Conservation (phyloP, 139 green algal species). For the Limnomonas spitsbergensis region DNA sequence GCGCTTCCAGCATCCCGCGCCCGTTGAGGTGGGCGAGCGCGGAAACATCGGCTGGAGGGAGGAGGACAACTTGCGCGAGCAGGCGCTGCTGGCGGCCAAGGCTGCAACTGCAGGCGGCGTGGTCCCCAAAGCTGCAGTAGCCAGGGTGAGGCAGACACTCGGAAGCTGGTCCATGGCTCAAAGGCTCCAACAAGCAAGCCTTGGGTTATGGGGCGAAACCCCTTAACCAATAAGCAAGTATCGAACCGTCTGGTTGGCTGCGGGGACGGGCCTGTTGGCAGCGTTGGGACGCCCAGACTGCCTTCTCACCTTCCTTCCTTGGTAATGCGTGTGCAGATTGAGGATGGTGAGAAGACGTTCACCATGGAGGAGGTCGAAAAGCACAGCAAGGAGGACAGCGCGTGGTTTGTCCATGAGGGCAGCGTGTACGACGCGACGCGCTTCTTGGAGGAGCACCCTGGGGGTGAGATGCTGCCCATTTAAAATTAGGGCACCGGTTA, state of each 20-base stretch:
- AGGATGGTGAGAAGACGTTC: constrained; percentile 28
- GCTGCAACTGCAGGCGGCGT: background rate
- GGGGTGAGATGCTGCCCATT: constrained; percentile 56
- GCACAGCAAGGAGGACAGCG: constrained; percentile 68
- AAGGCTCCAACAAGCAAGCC: no score
- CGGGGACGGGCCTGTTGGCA: no score
- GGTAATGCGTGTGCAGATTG: background rate
- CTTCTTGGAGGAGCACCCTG: constrained; percentile 91
- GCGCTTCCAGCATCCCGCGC: constrained; percentile 81
- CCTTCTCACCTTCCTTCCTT: background rate
- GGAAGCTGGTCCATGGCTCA: no score
- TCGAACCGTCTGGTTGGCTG: no score
- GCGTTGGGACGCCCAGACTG: no score
- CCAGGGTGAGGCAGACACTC: background rate
- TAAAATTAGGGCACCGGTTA: no score
- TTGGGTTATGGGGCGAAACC: no score
- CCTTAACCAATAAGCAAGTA: no score
- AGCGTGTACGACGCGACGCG: constrained; percentile 93
- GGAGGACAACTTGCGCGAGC: constrained; percentile 53
- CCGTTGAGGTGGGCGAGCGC: constrained; percentile 52
- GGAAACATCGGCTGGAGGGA: constrained; percentile 67
- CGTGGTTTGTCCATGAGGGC: constrained; percentile 91
- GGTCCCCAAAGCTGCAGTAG: background rate
- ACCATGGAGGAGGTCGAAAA: constrained; percentile 74
- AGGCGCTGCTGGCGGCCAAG: constrained; percentile 30